These are phyloP conservation scores for Nicotiana knightiana DNA, from an alignment of 257 asterid genomes.

Conservation along the genomic window DNA sequence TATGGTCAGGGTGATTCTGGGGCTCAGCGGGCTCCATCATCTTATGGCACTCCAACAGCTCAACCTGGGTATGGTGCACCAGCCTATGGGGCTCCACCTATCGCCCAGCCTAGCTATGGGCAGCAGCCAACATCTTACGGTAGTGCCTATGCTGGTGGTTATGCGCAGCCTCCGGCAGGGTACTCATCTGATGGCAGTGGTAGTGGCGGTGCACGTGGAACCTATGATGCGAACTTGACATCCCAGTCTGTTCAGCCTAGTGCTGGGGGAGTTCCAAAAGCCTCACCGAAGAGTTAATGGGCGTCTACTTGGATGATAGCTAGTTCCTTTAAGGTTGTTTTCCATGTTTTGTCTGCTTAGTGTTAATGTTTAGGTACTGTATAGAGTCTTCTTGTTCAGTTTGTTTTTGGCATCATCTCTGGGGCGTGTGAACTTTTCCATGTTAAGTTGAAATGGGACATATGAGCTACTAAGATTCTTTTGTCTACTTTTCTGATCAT, in stretches of 20 bases:
- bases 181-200: conserved; percentile 46
- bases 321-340: neutral
- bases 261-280: conserved; percentile 40
- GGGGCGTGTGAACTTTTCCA: neutral
- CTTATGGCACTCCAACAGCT: conserved; percentile 29
- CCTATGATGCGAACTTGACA: conserved; percentile 38
- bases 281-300: conserved; percentile 43
- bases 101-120: conserved; percentile 20
- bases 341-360: neutral
- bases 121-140: conserved; percentile 33
- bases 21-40: conserved; percentile 25
- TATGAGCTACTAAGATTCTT: neutral
- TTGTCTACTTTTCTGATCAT: neutral
- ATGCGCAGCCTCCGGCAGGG: conserved; percentile 43
- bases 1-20: conserved; percentile 36
- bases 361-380: neutral
- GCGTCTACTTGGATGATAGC: neutral
- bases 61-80: conserved; percentile 48
- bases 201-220: conserved; percentile 27
- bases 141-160: conserved; percentile 31
- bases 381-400: neutral
- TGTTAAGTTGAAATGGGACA: neutral
- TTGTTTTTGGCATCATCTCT: neutral
- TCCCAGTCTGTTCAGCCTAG: conserved; percentile 37
- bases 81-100: conserved; percentile 30